These are phyloP conservation scores for Alternaria angustiovoidea DNA, from an alignment of 2,329 filamentous ascomycete genomes.

Conservation along the genomic window DNA sequence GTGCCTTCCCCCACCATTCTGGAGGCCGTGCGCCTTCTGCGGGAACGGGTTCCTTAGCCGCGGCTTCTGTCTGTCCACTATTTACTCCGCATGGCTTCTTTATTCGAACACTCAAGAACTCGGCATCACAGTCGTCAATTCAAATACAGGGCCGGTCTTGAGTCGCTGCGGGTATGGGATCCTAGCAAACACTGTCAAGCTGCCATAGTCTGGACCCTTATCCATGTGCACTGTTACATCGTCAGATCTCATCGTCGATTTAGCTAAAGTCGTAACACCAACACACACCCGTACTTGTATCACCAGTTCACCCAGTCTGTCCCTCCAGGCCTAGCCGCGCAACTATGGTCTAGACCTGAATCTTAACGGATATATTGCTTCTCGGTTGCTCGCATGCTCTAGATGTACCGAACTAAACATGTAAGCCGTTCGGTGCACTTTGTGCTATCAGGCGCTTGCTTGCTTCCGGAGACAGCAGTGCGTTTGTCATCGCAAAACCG, in stretches of 20 bases:
- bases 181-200: background rate
- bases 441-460: background rate
- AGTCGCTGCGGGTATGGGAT: background rate
- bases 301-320: conserved; percentile 16
- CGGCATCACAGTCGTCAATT: background rate
- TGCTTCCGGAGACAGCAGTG: background rate
- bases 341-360: background rate
- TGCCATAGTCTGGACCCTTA: background rate
- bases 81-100: conserved; percentile 1
- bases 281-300: conserved; percentile 15
- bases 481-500: background rate
- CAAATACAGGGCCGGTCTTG: background rate
- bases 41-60: conserved; percentile 18
- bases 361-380: background rate
- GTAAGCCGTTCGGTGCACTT: background rate
- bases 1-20: conserved; percentile 23
- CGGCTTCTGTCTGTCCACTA: conserved; percentile 5
- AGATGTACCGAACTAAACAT: background rate
- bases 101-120: background rate
- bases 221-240: conserved; percentile 6
- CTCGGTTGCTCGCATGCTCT: background rate
- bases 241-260: conserved; percentile 10
- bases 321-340: conserved; percentile 2
- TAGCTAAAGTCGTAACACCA: conserved; percentile 6
- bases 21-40: conserved; percentile 21